Base-by-base conservation (phyloP, 768 basidiomycete genomes). In the Amanita subjunquillea region DNA sequence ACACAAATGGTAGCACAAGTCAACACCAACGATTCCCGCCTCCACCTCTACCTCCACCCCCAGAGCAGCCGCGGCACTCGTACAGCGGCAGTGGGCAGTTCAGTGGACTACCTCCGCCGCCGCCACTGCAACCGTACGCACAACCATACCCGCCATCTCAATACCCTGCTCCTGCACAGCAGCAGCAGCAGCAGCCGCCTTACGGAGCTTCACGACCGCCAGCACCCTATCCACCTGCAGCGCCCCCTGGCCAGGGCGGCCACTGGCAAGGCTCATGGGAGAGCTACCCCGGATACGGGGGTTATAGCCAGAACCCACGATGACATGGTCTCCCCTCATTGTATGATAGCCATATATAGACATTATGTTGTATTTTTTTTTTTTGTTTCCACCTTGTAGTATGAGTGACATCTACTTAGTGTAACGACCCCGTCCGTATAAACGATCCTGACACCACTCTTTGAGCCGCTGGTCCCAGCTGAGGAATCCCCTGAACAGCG, bases 401-500 rank as follows among this genome's bases (percentile, higher is more conserved):
- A 30, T 30, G 30, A 30, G 9, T 30, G 30, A 17, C 17, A 17
- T 17, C 17, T 17, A 17, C 17, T 17, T 17, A 17, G 17, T 17
- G 17, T 17, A 17, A 15, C 7, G 25, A 23, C 9, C 25, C 32
- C 23, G 34, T 25, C 77, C 75, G 59, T 79, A 78, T 48, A 82
- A 44, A 53, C 72, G 46, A 41, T 60, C 71, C 57, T 62, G 62
- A 22, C 77, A 74, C 78, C 77, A 77, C 5, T 69, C 72, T 42
- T 67, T 66, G 29, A 69, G 72, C 5, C 67, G 69, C 32, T 61
- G 68, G 52, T 82, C 80, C 70, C 73, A 75, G 32, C 65, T 64
- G 23, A 70, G 64, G 51, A 75, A 67, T 10, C 73, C 71, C 20
- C 63, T 57, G 53, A 76, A 77, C 22, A 78, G 54, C 37, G 60